These are phyloP conservation scores for Hericium alpestre DNA, from an alignment of 768 basidiomycete species.

Conservation along the genomic window DNA sequence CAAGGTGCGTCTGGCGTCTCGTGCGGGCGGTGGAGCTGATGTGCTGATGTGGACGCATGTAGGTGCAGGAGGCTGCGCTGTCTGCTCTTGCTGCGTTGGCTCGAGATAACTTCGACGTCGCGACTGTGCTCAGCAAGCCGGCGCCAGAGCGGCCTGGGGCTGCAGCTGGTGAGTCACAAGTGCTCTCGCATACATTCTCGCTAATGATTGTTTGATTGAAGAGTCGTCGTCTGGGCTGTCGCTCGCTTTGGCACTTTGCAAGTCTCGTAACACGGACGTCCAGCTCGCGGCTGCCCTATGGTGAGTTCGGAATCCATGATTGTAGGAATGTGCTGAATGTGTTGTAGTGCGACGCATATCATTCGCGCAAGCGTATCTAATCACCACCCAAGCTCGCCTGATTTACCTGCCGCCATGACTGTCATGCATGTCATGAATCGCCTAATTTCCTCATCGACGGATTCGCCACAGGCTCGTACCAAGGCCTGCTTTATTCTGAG, in stretches of 20 bases:
- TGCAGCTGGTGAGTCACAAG: no score
- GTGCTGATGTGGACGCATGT: conserved; percentile 17
- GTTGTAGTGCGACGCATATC: conserved; percentile 46
- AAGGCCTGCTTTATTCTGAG: conserved; percentile 72
- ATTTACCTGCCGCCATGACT: conserved; percentile 31
- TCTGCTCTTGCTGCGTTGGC: conserved; percentile 55
- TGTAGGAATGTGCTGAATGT: background rate
- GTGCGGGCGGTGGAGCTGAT: no score
- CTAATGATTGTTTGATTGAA: background rate
- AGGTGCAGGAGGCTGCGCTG: conserved; percentile 61
- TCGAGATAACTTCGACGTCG: conserved; percentile 49
- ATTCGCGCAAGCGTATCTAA: conserved; percentile 26
- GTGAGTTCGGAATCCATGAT: conserved; percentile 24
- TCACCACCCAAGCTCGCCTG: no score
- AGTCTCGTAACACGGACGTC: conserved; percentile 47
- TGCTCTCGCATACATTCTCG: no score
- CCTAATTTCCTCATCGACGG: conserved; percentile 35
- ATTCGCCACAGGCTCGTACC: conserved; percentile 35
- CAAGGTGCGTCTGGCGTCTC: no score
- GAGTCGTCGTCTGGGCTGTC: conserved; percentile 28
- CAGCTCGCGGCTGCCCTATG: conserved; percentile 66
- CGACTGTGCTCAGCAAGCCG: conserved; percentile 35
- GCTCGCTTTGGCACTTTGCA: conserved; percentile 40
- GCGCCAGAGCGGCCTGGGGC: no score
- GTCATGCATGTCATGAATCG: conserved; percentile 63